phyloP scores from a whole-genome alignment of 2,329 filamentous ascomycete species.

The Nothophoma quercina region DNA sequence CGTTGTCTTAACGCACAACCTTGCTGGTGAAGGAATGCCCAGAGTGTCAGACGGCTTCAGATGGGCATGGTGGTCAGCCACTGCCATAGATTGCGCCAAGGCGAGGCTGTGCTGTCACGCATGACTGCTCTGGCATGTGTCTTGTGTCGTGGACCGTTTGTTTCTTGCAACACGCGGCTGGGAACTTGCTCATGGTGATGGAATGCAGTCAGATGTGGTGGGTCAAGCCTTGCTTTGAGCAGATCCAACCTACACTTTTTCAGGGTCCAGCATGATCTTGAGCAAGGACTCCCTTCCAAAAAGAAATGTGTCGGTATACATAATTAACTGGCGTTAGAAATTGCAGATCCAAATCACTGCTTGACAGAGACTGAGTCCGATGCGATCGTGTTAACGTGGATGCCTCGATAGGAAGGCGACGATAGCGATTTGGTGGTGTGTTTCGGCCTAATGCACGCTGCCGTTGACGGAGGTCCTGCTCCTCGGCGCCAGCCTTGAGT shows the following conservation, averaged over 20 bases:
- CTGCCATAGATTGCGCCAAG: constrained; percentile 13
- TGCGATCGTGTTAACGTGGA: too few species aligned
- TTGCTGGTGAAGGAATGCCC: constrained; percentile 10
- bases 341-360: too few species aligned
- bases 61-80: background rate
- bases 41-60: constrained; percentile 1
- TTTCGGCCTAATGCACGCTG: constrained; percentile 27
- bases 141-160: constrained; percentile 3
- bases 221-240: constrained; percentile 2
- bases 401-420: constrained; percentile 5
- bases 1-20: constrained; percentile 4
- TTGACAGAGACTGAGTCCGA: too few species aligned
- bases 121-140: constrained; percentile 11
- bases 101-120: constrained; percentile 21
- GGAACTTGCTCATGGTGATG: constrained; percentile 1
- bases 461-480: constrained; percentile 14
- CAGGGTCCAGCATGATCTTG: background rate
- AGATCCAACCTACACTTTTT: background rate
- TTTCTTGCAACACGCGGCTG: background rate
- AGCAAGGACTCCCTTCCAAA: background rate
- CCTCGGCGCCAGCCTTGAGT: constrained; percentile 11
- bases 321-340: too few species aligned
- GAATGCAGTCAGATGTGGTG: constrained; percentile 5
- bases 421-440: constrained; percentile 20
- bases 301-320: background rate